phyloP scores from a whole-genome alignment of 1,284 basidiomycete genomes.

The Sparassis latifolia region DNA sequence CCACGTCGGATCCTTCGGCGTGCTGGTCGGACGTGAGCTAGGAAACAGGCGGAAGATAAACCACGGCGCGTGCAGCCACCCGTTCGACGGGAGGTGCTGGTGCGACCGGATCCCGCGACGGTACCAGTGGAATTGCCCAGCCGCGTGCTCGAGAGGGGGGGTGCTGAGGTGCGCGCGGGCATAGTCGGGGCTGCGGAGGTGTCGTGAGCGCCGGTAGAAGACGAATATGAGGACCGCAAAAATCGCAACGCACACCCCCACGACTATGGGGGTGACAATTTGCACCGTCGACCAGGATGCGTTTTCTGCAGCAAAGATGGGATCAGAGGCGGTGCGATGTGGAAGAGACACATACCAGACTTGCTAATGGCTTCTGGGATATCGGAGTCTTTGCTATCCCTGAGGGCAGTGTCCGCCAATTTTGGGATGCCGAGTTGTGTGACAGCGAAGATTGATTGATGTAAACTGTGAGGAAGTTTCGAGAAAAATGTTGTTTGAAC shows the following conservation, averaged over 20 bases:
- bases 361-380: too few species aligned
- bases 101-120: conserved; percentile 4
- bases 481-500: too few species aligned
- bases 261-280: conserved; percentile 14
- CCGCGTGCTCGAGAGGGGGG: not conserved
- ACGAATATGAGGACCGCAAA: conserved; percentile 10
- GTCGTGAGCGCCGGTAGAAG: conserved; percentile 10
- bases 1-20: conserved; percentile 7
- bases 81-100: too few species aligned
- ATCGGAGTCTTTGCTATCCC: too few species aligned
- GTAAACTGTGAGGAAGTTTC: too few species aligned
- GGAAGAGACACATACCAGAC: too few species aligned
- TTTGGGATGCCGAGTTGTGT: too few species aligned
- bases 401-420: too few species aligned
- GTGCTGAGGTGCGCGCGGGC: not conserved
- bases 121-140: too few species aligned
- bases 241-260: conserved; percentile 8
- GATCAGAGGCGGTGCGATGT: too few species aligned
- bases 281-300: conserved; percentile 12
- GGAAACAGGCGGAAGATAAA: conserved; percentile 15
- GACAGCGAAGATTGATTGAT: too few species aligned
- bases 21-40: conserved; percentile 7
- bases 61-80: conserved; percentile 5
- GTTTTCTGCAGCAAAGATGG: not conserved
- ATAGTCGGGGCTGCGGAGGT: not conserved